Base-by-base conservation (phyloP, 192 early-diverging fungal species). In the Entophlyctis helioformis region DNA sequence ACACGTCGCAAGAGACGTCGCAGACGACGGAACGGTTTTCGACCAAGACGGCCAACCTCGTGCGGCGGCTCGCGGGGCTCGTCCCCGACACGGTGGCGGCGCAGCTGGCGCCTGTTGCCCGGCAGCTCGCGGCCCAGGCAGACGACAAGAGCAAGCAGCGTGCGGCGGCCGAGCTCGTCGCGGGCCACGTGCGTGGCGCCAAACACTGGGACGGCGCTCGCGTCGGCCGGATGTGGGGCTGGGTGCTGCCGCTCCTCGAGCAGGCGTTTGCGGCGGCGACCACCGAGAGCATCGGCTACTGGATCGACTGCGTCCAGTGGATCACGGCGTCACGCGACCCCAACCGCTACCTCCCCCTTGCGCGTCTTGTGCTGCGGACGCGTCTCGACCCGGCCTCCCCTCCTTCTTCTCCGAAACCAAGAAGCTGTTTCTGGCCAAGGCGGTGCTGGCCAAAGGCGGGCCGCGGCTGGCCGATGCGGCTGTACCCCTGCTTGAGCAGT, bases 191-290 rank as follows among this genome's bases (percentile, higher is more conserved):
- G 19, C 78, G 87, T 19, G 93, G 91, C 3, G 76, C 71, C 42
- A 97, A 92, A 57, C 85, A 95, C 56, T 97, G 91, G 91, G 48
- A 53, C 3, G 41, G 59, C 7, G 53, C n/a, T n/a, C n/a, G n/a
- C n/a, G n/a, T n/a, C n/a, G n/a, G 54, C n/a, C 51, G 36, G 12
- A 56, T 93, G 55, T 92, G 89, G 89, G 52, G 44, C 2, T 80
- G 72, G 76, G 39, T 89, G 29, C 62, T 69, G 7, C 80, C 86
- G 1, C 23, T 88, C 8, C 21, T 93, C 18, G 53, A 50, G 2
- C 59, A 59, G 26, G 78, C 74, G 1, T 71, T 95, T 23, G 57
- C 74, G 18, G 62, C 65, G 21, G 71, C 82, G 2, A 81, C 82
- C 0, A 77, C 81, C 0, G 89, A 95, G 53, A 84, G 80, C 2